phyloP scores from a whole-genome alignment of 305 asterid species.

The Striga hermonthica region DNA sequence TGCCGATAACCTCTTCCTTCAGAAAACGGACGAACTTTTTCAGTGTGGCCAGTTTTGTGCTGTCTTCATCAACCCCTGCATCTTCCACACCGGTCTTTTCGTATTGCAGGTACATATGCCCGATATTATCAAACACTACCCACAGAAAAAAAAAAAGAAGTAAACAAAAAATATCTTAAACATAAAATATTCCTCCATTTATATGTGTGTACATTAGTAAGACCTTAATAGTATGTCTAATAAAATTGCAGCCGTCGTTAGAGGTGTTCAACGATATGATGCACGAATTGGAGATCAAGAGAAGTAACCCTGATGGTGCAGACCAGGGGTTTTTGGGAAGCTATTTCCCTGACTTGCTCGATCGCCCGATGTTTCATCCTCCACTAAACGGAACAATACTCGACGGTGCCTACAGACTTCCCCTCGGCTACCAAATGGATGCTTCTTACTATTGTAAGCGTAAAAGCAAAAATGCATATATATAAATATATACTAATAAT shows the following conservation, averaged over 20 bases:
- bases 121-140: no score
- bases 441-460: constrained; percentile 93
- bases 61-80: constrained; percentile 90
- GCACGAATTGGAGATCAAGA: constrained; percentile 54
- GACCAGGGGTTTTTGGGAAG: constrained; percentile 88
- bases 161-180: no score
- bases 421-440: constrained; percentile 97
- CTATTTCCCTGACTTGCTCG: constrained; percentile 74
- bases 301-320: constrained; percentile 85
- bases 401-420: constrained; percentile 73
- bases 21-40: constrained; percentile 73
- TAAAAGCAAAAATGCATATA: neutral
- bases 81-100: constrained; percentile 94
- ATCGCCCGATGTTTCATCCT: constrained; percentile 70
- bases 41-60: constrained; percentile 96
- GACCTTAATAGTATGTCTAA: no score
- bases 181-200: no score
- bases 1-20: constrained; percentile 85
- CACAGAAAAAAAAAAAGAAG: no score
- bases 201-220: no score
- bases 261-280: constrained; percentile 77
- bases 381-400: constrained; percentile 63
- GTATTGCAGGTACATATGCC: constrained; percentile 68
- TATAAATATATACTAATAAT: neutral
- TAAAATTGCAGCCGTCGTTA: constrained; percentile 63